Evolutionary conservation across 2,329 filamentous ascomycete species (phyloP).

Genomic region (Colletotrichum scovillei): DNA sequence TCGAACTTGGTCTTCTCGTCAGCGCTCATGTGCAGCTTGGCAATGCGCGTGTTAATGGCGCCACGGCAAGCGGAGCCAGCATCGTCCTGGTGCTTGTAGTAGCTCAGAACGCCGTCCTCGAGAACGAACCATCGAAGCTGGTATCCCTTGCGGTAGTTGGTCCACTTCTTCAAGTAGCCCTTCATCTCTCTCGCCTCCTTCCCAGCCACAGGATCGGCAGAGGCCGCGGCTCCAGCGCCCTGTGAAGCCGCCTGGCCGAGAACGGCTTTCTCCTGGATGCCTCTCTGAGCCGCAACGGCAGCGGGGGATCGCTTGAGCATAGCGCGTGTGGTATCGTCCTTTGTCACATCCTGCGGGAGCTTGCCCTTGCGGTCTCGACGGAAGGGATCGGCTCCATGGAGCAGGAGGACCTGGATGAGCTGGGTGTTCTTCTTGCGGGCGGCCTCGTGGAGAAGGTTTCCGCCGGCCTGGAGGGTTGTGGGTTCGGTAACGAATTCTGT

Average conservation of each 20-base stretch:
- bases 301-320: conserved; percentile 96
- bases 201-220: conserved; percentile 73
- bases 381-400: conserved; percentile 97
- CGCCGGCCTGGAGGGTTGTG: conserved; percentile 82
- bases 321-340: conserved; percentile 87
- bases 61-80: conserved; percentile 95
- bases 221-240: conserved; percentile 61
- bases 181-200: conserved; percentile 97
- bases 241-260: conserved; percentile 78
- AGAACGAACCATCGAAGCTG: conserved; percentile 98
- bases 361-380: conserved; percentile 94
- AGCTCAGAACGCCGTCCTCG: conserved; percentile 96
- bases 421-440: conserved; percentile 87
- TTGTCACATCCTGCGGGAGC: conserved; percentile 94
- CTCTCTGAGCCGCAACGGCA: conserved; percentile 91
- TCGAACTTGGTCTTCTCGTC: conserved; percentile 99
- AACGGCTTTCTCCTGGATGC: conserved; percentile 97
- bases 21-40: conserved; percentile 92
- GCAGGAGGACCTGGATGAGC: conserved; percentile 88
- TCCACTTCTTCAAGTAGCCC: conserved; percentile 99
- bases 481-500: conserved; percentile 88
- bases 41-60: conserved; percentile 99
- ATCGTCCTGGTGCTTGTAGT: conserved; percentile 99
- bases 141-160: conserved; percentile 97
- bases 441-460: conserved; percentile 92